Percentiles rank a stretch among this genome's conserved stretches.
Conservation (phyloP, 2,329 filamentous ascomycete genomes). For the Stemphylium beticola region DNA sequence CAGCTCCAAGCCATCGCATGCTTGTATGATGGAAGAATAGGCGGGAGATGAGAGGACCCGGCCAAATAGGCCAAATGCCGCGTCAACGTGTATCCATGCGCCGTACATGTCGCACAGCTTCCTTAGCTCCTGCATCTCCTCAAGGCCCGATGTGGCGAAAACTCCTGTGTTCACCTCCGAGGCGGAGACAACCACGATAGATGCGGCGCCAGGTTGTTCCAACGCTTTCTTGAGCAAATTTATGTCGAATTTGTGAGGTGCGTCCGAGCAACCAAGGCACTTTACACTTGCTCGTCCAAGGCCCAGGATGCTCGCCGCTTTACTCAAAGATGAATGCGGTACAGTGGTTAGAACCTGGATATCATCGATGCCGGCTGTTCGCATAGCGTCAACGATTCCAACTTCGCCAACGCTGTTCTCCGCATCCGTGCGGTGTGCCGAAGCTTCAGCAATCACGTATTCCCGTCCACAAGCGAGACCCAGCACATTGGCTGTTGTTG, state of each 20-base stretch:
- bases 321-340: conserved; percentile 82
- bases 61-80: conserved; percentile 85
- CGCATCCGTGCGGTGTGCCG: conserved; percentile 41
- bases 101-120: conserved; percentile 72
- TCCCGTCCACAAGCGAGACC: conserved; percentile 76
- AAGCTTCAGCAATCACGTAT: conserved; percentile 60
- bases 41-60: conserved; percentile 67
- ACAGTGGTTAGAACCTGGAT: conserved; percentile 81
- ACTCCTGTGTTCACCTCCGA: conserved; percentile 91
- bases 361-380: conserved; percentile 66
- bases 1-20: conserved; percentile 72
- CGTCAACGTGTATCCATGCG: conserved; percentile 90
- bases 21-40: conserved; percentile 61
- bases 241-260: conserved; percentile 75
- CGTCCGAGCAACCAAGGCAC: conserved; percentile 60
- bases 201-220: conserved; percentile 61
- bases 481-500: conserved; percentile 69
- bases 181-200: conserved; percentile 79
- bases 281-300: conserved; percentile 74
- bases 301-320: conserved; percentile 83
- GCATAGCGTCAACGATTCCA: conserved; percentile 72
- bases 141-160: conserved; percentile 68
- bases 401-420: conserved; percentile 65
- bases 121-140: conserved; percentile 69
- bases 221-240: conserved; percentile 68